Evolutionary conservation across 768 basidiomycete genomes (phyloP).

Genomic region (Astraeus odoratus): DNA sequence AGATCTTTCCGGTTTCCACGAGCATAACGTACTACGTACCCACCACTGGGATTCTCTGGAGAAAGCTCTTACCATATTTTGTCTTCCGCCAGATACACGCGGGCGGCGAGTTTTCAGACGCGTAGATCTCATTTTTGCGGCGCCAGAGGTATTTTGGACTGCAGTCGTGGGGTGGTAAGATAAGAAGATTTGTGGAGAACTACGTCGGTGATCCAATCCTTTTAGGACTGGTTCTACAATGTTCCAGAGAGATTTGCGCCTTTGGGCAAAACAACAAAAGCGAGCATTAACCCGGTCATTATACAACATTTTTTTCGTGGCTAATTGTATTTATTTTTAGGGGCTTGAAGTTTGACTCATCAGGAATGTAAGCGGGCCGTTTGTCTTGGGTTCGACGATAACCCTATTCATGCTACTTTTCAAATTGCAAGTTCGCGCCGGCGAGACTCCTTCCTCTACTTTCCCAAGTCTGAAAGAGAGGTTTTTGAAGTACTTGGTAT

Average conservation of each 20-base stretch:
- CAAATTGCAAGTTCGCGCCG: conserved; percentile 44
- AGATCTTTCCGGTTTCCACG: conserved; percentile 60
- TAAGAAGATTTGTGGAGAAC: too few relatives aligned
- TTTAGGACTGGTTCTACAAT: conserved; percentile 80
- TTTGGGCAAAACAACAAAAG: conserved; percentile 62
- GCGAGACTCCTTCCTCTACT: conserved; percentile 53
- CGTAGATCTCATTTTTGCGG: conserved; percentile 79
- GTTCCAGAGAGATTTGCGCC: conserved; percentile 81
- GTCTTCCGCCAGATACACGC: conserved; percentile 39
- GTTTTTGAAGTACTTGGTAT: conserved; percentile 68
- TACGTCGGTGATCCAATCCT: background rate
- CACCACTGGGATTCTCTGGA: conserved; percentile 77
- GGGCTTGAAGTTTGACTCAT: conserved; percentile 80
- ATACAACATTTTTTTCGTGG: conserved; percentile 1
- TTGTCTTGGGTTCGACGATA: background rate
- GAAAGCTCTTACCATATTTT: conserved; percentile 78
- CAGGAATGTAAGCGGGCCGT: conserved; percentile 53
- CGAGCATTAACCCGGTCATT: conserved; percentile 18
- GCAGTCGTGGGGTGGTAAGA: conserved; percentile 82
- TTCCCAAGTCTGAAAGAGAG: conserved; percentile 60
- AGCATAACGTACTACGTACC: conserved; percentile 45
- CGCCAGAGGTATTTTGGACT: conserved; percentile 76
- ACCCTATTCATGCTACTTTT: background rate
- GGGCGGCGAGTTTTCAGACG: conserved; percentile 49
- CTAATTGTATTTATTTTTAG: conserved; percentile 28